Percentiles rank a stretch among this genome's conserved stretches.
Evolutionary conservation across 163 green algal genomes (phyloP).

Genomic region (Volvox carteri): DNA sequence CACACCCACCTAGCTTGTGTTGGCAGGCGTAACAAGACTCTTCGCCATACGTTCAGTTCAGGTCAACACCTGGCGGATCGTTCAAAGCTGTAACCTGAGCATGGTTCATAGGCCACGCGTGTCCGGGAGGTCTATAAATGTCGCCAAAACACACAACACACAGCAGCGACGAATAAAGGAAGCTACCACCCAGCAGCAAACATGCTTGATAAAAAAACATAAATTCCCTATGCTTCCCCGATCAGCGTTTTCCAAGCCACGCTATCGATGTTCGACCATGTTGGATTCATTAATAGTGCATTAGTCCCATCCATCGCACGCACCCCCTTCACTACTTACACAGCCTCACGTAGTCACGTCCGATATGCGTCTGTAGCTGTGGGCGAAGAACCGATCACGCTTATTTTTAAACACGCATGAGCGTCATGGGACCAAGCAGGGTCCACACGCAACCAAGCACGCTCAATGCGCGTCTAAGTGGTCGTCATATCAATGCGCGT

Average conservation of each 20-base stretch:
- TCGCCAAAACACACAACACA: not conserved
- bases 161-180: not conserved
- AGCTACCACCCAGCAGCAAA: too few relatives aligned
- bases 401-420: too few relatives aligned
- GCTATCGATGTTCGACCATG: not conserved
- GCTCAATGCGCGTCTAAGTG: not conserved
- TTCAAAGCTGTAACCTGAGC: not conserved
- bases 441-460: not conserved
- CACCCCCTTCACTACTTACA: not conserved
- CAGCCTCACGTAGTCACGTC: not conserved
- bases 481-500: not conserved
- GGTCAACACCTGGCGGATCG: not conserved
- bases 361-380: not conserved
- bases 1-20: not conserved
- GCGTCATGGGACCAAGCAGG: too few relatives aligned
- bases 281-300: not conserved
- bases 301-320: slow-evolving; percentile 1
- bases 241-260: too few relatives aligned
- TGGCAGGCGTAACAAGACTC: not conserved
- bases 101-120: not conserved
- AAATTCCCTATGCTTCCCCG: too few relatives aligned
- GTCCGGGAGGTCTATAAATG: not conserved
- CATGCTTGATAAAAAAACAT: too few relatives aligned
- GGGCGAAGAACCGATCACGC: not conserved
- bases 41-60: not conserved